Evolutionary conservation across 495 filamentous ascomycete genomes (phyloP).

Genomic region (Talaromyces ruber): DNA sequence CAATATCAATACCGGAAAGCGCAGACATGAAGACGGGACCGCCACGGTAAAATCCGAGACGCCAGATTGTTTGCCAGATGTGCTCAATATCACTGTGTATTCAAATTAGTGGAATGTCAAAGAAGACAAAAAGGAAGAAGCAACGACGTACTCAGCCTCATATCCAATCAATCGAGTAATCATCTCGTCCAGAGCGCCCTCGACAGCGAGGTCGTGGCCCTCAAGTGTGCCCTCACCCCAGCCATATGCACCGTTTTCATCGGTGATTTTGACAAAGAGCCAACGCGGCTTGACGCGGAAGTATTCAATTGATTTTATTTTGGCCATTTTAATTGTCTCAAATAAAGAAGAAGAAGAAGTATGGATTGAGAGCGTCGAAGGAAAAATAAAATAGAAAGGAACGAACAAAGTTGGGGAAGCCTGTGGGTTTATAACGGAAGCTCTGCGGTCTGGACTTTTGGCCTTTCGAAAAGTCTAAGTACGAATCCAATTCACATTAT

Average conservation of each 20-base stretch:
- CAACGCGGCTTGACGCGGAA: constrained; percentile 67
- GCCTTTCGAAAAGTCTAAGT: background rate
- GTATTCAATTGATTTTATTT: constrained; percentile 63
- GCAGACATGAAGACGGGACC: constrained; percentile 80
- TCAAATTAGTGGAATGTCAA: background rate
- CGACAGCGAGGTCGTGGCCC: constrained; percentile 66
- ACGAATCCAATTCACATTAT: background rate
- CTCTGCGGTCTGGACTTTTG: background rate
- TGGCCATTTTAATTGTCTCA: constrained; percentile 45
- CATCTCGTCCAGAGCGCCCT: constrained; percentile 65
- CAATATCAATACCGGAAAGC: constrained; percentile 71
- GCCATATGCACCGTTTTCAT: constrained; percentile 53
- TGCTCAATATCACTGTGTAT: constrained; percentile 66
- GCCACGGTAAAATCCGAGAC: constrained; percentile 70
- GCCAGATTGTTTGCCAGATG: constrained; percentile 67
- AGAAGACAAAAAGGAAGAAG: background rate
- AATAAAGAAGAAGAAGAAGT: background rate
- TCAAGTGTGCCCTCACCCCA: constrained; percentile 77
- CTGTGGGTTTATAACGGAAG: background rate
- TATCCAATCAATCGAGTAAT: constrained; percentile 54
- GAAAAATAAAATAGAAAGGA: background rate
- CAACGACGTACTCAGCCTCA: constrained; percentile 56
- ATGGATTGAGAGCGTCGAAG: background rate
- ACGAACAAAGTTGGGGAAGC: background rate
- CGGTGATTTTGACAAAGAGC: constrained; percentile 72